These are phyloP conservation scores for Cladobotryum mycophilum DNA, from an alignment of 2,329 filamentous ascomycete species.

Conservation along the genomic window DNA sequence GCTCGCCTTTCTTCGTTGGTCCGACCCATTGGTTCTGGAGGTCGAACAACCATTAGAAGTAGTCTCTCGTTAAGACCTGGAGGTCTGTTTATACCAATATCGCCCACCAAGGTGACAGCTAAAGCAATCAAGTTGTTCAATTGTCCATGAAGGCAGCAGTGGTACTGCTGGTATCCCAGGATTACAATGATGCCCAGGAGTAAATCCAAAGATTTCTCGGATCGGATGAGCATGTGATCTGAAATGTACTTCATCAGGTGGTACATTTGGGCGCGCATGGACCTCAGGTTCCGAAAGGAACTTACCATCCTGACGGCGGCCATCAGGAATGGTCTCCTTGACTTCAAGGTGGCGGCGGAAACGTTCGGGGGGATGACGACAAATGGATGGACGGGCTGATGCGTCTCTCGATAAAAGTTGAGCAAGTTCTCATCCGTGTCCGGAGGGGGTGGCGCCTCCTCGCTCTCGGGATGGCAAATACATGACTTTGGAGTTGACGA, in stretches of 20 bases:
- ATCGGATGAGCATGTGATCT: slow-evolving; percentile 43
- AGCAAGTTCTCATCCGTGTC: slow-evolving; percentile 43
- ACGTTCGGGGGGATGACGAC: slow-evolving; percentile 35
- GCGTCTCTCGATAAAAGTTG: slow-evolving; percentile 36
- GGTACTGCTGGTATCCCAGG: slow-evolving; percentile 47
- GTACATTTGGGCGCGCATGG: slow-evolving; percentile 46
- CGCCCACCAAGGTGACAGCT: slow-evolving; percentile 40
- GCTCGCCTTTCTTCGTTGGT: slow-evolving; percentile 48
- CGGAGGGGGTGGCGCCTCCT: slow-evolving; percentile 32
- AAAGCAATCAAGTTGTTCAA: slow-evolving; percentile 45
- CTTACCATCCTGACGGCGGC: slow-evolving; percentile 44
- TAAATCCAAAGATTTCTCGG: slow-evolving; percentile 44
- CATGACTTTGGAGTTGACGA: slow-evolving; percentile 40
- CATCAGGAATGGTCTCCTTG: slow-evolving; percentile 42
- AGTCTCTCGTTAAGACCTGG: slow-evolving; percentile 37
- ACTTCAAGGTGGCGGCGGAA: slow-evolving; percentile 31
- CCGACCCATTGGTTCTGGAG: slow-evolving; percentile 31
- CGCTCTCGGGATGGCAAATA: slow-evolving; percentile 38
- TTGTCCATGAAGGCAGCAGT: slow-evolving; percentile 48
- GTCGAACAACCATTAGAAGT: slow-evolving; percentile 36
- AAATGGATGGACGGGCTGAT: slow-evolving; percentile 42
- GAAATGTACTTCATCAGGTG: slow-evolving; percentile 39
- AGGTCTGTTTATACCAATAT: slow-evolving; percentile 39
- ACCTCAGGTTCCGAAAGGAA: slow-evolving; percentile 39
- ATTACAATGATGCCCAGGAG: slow-evolving; percentile 44